These are phyloP conservation scores for Globisporangium orthogonon DNA, from an alignment of 352 stramenopile species.

Conservation along the genomic window DNA sequence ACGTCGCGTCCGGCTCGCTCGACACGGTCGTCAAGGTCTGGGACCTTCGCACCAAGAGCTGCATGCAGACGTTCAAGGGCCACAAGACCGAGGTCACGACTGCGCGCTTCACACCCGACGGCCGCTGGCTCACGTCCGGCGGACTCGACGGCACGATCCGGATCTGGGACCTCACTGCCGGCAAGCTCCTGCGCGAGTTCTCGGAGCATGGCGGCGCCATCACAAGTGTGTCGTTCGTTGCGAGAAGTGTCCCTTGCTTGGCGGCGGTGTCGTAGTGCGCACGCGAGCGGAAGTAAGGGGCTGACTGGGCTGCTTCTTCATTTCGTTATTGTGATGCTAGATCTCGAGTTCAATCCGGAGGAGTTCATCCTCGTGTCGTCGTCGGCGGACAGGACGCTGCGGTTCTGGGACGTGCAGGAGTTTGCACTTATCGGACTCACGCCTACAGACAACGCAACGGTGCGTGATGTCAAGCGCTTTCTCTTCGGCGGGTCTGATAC, in stretches of 20 bases:
- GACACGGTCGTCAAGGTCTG: slow-evolving; percentile 87
- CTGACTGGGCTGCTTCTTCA: not conserved
- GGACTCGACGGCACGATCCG: slow-evolving; percentile 66
- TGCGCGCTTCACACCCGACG: slow-evolving; percentile 75
- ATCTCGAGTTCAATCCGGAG: slow-evolving; percentile 80
- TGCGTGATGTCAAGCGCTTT: slow-evolving; percentile 12
- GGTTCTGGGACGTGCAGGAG: slow-evolving; percentile 86
- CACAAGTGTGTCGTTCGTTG: slow-evolving; percentile 22
- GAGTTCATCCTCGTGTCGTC: slow-evolving; percentile 84
- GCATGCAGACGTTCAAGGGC: slow-evolving; percentile 85
- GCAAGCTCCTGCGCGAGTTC: slow-evolving; percentile 72
- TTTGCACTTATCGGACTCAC: slow-evolving; percentile 78
- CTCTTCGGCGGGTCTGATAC: not conserved
- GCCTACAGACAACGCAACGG: slow-evolving; percentile 63
- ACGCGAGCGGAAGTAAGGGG: not conserved
- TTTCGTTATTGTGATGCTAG: slow-evolving; percentile 2
- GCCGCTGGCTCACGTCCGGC: slow-evolving; percentile 78
- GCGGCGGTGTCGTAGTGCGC: not conserved
- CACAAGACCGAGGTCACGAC: slow-evolving; percentile 71
- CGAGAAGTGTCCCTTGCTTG: not conserved
- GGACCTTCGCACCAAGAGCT: slow-evolving; percentile 81
- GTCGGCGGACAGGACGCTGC: slow-evolving; percentile 63
- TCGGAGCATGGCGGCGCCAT: slow-evolving; percentile 67
- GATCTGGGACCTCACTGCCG: slow-evolving; percentile 82
- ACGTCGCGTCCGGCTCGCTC: slow-evolving; percentile 72